Percentiles rank a stretch among this genome's conserved stretches.
phyloP scores from a whole-genome alignment of 129 eudicot genomes.

The Saposhnikovia divaricata region DNA sequence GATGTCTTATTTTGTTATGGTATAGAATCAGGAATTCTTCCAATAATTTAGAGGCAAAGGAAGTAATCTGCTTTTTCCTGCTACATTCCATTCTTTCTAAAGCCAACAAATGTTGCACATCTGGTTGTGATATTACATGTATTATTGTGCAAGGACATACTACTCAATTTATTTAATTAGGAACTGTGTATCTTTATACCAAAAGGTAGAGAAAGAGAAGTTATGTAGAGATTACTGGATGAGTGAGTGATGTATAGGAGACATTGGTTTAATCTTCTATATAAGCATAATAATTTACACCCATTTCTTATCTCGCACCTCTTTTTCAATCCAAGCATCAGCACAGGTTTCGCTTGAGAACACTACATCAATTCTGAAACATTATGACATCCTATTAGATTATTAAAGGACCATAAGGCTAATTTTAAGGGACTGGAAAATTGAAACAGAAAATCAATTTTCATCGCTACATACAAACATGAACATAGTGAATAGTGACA shows the following conservation, averaged over 20 bases:
- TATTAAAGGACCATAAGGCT: background rate
- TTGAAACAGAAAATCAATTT: background rate
- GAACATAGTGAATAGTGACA: background rate
- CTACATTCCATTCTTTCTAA: background rate
- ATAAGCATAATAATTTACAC: background rate
- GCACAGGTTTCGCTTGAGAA: conserved; percentile 78
- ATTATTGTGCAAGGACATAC: background rate
- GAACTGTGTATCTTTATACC: background rate
- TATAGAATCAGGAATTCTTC: background rate
- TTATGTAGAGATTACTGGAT: background rate
- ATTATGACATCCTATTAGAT: background rate
- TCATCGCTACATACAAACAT: background rate
- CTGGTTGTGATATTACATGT: background rate
- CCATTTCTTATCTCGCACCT: conserved; percentile 37
- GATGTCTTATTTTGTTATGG: background rate
- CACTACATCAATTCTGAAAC: conserved; percentile 77
- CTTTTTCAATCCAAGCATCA: conserved; percentile 94
- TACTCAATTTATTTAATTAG: background rate
- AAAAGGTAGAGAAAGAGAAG: background rate
- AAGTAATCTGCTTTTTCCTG: background rate
- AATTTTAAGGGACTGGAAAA: background rate
- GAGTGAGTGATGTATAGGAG: background rate
- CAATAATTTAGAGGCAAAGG: background rate
- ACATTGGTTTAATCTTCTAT: background rate
- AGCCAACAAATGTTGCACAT: background rate